Evolutionary conservation across 2,329 filamentous ascomycete genomes (phyloP).

Genomic region (Sporothrix pseudoabietina): DNA sequence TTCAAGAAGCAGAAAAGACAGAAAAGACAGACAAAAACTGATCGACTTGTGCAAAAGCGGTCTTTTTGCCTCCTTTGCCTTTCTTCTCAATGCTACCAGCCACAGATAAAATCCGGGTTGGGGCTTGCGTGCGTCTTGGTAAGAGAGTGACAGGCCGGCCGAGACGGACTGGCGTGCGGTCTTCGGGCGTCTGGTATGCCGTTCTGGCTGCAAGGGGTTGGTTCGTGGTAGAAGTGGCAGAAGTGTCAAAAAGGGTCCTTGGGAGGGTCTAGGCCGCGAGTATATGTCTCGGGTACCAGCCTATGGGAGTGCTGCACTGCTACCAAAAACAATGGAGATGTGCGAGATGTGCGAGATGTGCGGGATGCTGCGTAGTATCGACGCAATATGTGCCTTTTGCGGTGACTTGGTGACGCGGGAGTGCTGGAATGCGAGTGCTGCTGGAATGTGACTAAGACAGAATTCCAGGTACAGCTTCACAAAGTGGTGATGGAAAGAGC

Average conservation of each 20-base stretch:
- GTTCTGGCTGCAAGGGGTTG: constrained; percentile 7
- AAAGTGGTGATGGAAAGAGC: background rate
- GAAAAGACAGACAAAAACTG: background rate
- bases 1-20: background rate
- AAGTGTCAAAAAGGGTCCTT: background rate
- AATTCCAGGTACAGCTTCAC: constrained; percentile 19
- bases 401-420: background rate
- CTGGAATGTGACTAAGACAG: constrained; percentile 25
- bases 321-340: constrained; percentile 3
- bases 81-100: constrained; percentile 25
- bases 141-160: background rate
- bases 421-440: constrained; percentile 13
- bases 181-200: constrained; percentile 9
- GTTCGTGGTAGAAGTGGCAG: background rate
- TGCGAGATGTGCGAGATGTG: background rate
- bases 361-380: background rate
- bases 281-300: constrained; percentile 16
- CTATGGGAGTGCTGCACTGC: constrained; percentile 5
- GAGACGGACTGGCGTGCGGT: background rate
- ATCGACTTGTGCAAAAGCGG: background rate
- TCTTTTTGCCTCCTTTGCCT: constrained; percentile 18
- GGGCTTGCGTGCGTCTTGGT: constrained; percentile 8
- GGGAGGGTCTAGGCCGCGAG: background rate
- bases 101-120: constrained; percentile 19
- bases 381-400: background rate